Conservation (phyloP, 495 filamentous ascomycete species). For the Daldinia loculata region DNA sequence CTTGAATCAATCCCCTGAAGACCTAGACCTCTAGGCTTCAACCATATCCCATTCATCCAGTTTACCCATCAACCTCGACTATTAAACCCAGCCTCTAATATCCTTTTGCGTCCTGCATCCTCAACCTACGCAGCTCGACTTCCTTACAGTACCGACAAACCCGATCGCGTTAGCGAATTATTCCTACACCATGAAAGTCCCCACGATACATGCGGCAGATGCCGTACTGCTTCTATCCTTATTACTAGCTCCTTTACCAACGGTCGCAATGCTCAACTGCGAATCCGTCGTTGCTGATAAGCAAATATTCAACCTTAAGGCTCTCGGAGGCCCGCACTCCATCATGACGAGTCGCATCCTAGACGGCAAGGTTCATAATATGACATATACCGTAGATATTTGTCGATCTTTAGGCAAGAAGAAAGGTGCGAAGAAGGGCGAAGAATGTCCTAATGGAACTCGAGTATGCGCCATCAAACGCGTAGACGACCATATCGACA, state of each 20-base stretch:
- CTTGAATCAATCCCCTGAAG: neutral
- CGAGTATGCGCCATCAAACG: slow-evolving; percentile 83
- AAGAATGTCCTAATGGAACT: slow-evolving; percentile 69
- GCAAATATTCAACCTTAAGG: slow-evolving; percentile 69
- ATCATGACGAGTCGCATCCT: slow-evolving; percentile 65
- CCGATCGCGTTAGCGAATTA: slow-evolving; percentile 23
- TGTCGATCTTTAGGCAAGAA: slow-evolving; percentile 71
- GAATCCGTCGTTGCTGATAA: slow-evolving; percentile 63
- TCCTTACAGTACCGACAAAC: slow-evolving; percentile 6
- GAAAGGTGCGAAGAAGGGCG: slow-evolving; percentile 54
- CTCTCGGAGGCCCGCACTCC: slow-evolving; percentile 79
- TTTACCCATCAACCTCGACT: neutral
- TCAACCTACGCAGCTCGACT: neutral
- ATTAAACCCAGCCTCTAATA: neutral
- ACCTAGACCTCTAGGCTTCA: neutral
- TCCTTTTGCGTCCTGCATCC: neutral
- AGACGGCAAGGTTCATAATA: slow-evolving; percentile 64
- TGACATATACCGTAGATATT: slow-evolving; percentile 88
- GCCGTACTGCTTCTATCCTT: slow-evolving; percentile 50
- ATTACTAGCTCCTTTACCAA: slow-evolving; percentile 58
- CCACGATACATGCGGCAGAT: slow-evolving; percentile 41
- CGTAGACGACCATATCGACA: slow-evolving; percentile 51
- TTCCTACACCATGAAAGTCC: slow-evolving; percentile 38
- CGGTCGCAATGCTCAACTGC: slow-evolving; percentile 68
- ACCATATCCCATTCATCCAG: neutral